Percentiles rank a stretch among this genome's conserved stretches.
Conservation (phyloP, 2,329 filamentous ascomycete species). For the Trichoderma koningiopsis region DNA sequence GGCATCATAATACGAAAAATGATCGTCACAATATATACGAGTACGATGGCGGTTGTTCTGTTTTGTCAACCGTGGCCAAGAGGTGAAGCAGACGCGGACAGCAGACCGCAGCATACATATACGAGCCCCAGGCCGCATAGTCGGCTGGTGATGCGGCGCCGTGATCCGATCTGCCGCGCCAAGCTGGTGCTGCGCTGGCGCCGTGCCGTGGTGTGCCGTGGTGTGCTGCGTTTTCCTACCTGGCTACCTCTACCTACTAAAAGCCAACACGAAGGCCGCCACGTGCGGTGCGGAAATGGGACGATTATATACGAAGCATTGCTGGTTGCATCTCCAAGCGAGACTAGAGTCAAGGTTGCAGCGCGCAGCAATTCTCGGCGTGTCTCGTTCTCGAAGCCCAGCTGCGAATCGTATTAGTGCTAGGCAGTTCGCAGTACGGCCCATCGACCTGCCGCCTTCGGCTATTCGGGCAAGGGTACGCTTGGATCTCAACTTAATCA, state of each 20-base stretch:
- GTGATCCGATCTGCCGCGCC: constrained; percentile 3
- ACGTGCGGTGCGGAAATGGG: not conserved
- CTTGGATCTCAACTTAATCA: constrained; percentile 19
- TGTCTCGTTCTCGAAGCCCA: constrained; percentile 4
- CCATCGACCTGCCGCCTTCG: not conserved
- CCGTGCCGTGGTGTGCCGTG: not conserved
- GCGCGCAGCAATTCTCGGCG: not conserved
- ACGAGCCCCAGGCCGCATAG: constrained; percentile 4
- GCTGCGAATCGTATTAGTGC: not conserved
- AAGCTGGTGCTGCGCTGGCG: too few relatives aligned
- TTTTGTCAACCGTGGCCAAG: not conserved
- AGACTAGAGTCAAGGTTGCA: not conserved
- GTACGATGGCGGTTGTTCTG: not conserved
- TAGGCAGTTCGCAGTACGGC: not conserved
- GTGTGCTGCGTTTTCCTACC: not conserved
- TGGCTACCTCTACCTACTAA: not conserved
- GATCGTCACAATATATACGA: constrained; percentile 16
- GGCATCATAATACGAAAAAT: constrained; percentile 7
- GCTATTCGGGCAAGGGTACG: constrained; percentile 1
- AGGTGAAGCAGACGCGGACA: not conserved
- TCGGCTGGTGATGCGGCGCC: not conserved
- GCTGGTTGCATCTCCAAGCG: not conserved
- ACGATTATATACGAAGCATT: not conserved
- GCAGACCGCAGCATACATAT: not conserved
- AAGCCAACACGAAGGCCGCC: constrained; percentile 5